Conservation (phyloP, 805 yeast species). For the Starmerella stigmatis region DNA sequence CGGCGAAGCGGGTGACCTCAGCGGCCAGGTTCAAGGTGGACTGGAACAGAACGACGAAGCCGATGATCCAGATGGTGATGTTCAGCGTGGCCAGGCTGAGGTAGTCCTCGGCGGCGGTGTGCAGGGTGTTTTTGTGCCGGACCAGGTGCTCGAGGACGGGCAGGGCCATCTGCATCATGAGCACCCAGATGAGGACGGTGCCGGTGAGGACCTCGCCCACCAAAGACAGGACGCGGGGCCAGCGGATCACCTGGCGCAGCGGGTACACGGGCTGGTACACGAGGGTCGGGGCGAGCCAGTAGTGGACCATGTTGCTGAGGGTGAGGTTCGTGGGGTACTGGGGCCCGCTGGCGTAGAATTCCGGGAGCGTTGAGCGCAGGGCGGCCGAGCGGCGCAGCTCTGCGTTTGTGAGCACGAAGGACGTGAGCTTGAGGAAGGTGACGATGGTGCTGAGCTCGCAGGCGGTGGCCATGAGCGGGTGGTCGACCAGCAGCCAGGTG, state of each 20-base stretch:
- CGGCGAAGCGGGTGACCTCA: slow-evolving; percentile 37
- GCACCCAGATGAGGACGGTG: slow-evolving; percentile 31
- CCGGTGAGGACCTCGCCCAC: slow-evolving; percentile 32
- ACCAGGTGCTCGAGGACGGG: slow-evolving; percentile 36
- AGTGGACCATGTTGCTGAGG: slow-evolving; percentile 31
- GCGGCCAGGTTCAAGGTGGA: slow-evolving; percentile 36
- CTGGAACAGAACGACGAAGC: slow-evolving; percentile 37
- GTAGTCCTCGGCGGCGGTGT: slow-evolving; percentile 29
- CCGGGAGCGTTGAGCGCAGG: slow-evolving; percentile 26
- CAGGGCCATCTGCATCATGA: slow-evolving; percentile 35
- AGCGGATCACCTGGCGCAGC: slow-evolving; percentile 28
- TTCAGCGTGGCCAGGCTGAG: slow-evolving; percentile 35
- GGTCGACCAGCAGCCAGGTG: slow-evolving; percentile 29
- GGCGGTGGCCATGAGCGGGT: slow-evolving; percentile 38
- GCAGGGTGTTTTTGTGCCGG: slow-evolving; percentile 25
- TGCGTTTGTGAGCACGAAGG: slow-evolving; percentile 38
- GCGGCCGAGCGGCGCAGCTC: slow-evolving; percentile 31
- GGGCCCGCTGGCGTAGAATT: slow-evolving; percentile 27
- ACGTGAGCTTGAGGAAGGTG: slow-evolving; percentile 34
- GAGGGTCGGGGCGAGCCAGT: slow-evolving; percentile 40
- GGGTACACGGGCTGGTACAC: slow-evolving; percentile 43
- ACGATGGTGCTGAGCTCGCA: slow-evolving; percentile 36
- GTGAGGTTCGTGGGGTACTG: slow-evolving; percentile 37
- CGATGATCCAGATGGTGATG: slow-evolving; percentile 37
- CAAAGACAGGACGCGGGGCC: slow-evolving; percentile 30